Conservation (phyloP, 305 asterid species). For the Solanum hybrid region DNA sequence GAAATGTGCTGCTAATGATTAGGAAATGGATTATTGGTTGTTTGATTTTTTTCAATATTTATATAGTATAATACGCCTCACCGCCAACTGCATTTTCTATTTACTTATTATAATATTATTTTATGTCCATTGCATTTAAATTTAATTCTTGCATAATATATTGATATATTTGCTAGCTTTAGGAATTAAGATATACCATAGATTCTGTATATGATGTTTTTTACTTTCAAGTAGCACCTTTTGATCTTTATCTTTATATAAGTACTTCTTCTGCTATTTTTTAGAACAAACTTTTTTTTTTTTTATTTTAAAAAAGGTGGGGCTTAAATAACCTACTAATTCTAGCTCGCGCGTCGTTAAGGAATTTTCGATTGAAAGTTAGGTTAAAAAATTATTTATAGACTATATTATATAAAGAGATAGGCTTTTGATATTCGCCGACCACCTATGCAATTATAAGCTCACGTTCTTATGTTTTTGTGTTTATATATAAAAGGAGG, state of each 20-base stretch:
- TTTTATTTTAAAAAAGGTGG: neutral
- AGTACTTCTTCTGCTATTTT: neutral
- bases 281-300: neutral
- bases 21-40: neutral
- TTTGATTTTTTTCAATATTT: neutral
- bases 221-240: neutral
- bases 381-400: neutral
- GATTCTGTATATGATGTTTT: neutral
- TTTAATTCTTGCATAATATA: neutral
- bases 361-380: neutral
- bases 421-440: neutral
- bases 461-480: neutral
- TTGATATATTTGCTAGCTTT: neutral
- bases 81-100: neutral
- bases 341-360: neutral
- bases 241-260: neutral
- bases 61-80: neutral
- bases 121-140: neutral
- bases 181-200: neutral
- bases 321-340: neutral
- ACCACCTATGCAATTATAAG: neutral
- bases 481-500: neutral
- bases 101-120: neutral
- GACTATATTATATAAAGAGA: neutral
- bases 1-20: neutral